Evolutionary conservation across 345 rosid genomes (phyloP), one percentile per base, ranked within the genome.

Genomic region (Xanthoceras sorbifolium): DNA sequence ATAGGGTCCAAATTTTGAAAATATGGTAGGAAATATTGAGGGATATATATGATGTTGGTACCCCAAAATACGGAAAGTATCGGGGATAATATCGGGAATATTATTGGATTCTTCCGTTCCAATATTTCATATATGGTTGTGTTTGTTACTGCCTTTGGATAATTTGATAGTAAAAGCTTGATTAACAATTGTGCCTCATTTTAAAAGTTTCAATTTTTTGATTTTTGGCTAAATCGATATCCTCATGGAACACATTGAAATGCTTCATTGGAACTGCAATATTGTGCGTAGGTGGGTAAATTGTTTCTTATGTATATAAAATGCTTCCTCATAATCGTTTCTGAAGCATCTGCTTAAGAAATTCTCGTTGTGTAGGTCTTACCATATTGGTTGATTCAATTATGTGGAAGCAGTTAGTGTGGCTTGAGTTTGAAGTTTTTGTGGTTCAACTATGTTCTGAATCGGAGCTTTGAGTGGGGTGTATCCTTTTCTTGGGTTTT

Each of bases 371-470:
- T 55, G 73, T 98, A 96, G 99, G 97, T 84, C 85, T 96, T 77
- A 88, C 97, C 46, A 66, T 85, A 38, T 72, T 81, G 77, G 88
- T 96, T 84, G 98, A 96, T 87, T 93, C 99, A 68, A 77, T 96
- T 76, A 87, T 93, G 94, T 96, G 99, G 98, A 91, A 86, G 89
- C 88, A 76, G 81, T 77, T 87, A 67, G 67, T 86, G 72, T 96
- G 98, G 98, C 98, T 97, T 72, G 98, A 96, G 82, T 92, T 96
- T 80, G 92, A 93, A 91, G 98, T 96, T 83, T n/a, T 84, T 93
- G 28, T 96, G 97, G 98, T 96, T 96, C 87, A 96, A 93, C 85
- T 93, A 98, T 82, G 84, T 96, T 82, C 86, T 92, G 71, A 91
- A 96, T 84, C 92, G 97, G 73, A 96, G 99, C 79, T 91, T 97